Base-by-base conservation (phyloP, 225 moss, liverwort and hornwort genomes). In the Pleurozium schreberi region DNA sequence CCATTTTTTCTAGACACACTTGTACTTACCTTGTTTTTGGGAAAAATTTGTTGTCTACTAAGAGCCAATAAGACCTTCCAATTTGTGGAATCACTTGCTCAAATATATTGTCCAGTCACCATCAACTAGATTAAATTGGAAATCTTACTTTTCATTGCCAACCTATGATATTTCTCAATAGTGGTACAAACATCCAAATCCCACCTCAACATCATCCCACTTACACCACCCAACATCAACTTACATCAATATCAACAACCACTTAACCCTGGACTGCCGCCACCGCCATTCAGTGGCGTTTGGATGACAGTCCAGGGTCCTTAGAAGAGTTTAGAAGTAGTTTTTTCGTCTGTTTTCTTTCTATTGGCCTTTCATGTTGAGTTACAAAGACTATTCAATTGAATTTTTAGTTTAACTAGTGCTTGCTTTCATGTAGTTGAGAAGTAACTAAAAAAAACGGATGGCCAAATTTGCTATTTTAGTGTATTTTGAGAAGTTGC, bases 31-130 rank as follows among this genome's bases (percentile, higher is more conserved):
- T 3, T 45, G 10, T 49, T 49, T 45, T 50, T 8, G 4, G 11
- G 22, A 5, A 21, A 33, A 50, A 21, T 12, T 75, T 52, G 5
- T 50, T 13, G 21, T 34, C 14, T 77, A 53, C 5, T 2, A 23
- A 77, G 9, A 36, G 3, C 1, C 14, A 36, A 53, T 8, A 36
- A 76, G 23, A 53, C 14, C 22, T 36, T 36, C 2, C 1, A 23
- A 23, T 53, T 0, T 9, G 0, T 77, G 0, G 38, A 77, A 23
- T 14, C 4, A 10, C 6, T 26, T 78, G 2, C 4, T 57, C 4
- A 0, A 5, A 57, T 25, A 4, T 19, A 26, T 0, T n/a, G 1
- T 25, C 1, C 8, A 4, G 0, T 26, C 1, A n/a, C 10, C 4
- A 57, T n/a, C n/a, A n/a, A 57, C 0, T n/a, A 0, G n/a, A n/a